phyloP scores from a whole-genome alignment of 1,284 basidiomycete species.

The Somion occarium region DNA sequence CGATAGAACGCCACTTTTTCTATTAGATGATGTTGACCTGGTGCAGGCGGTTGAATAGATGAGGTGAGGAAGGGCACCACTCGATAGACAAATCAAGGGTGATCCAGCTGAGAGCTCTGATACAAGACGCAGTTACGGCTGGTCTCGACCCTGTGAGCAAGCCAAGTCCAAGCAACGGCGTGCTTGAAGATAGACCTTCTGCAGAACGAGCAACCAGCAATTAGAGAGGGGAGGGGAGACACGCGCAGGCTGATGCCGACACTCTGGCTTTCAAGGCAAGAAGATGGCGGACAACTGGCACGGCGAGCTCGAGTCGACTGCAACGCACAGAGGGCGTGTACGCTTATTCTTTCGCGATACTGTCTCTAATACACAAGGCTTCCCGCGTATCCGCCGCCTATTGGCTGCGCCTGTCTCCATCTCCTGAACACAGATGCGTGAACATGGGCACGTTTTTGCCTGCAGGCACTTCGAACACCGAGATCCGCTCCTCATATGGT shows the following conservation, averaged over 20 bases:
- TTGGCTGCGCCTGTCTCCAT: constrained; percentile 19
- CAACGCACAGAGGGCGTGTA: constrained; percentile 28
- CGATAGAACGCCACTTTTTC: constrained; percentile 1
- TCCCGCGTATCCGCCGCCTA: constrained; percentile 22
- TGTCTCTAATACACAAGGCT: constrained; percentile 23
- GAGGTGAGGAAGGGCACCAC: background rate
- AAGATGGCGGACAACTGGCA: constrained; percentile 15
- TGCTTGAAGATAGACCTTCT: background rate
- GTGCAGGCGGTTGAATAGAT: background rate
- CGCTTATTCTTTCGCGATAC: constrained; percentile 22
- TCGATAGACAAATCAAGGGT: constrained; percentile 9
- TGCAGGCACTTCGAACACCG: constrained; percentile 28
- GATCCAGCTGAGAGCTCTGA: background rate
- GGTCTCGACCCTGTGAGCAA: background rate
- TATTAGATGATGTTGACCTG: constrained; percentile 1
- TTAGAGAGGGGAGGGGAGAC: constrained; percentile 8
- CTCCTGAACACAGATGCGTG: constrained; percentile 22
- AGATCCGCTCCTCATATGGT: constrained; percentile 26
- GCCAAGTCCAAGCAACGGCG: background rate
- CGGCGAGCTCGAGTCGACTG: constrained; percentile 22
- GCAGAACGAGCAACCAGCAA: constrained; percentile 5
- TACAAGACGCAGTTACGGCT: background rate
- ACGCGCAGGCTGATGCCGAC: constrained; percentile 21
- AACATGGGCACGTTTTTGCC: constrained; percentile 33
- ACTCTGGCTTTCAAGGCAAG: constrained; percentile 23